Evolutionary conservation across 495 filamentous ascomycete genomes (phyloP).

Genomic region (Rhypophila decipiens): DNA sequence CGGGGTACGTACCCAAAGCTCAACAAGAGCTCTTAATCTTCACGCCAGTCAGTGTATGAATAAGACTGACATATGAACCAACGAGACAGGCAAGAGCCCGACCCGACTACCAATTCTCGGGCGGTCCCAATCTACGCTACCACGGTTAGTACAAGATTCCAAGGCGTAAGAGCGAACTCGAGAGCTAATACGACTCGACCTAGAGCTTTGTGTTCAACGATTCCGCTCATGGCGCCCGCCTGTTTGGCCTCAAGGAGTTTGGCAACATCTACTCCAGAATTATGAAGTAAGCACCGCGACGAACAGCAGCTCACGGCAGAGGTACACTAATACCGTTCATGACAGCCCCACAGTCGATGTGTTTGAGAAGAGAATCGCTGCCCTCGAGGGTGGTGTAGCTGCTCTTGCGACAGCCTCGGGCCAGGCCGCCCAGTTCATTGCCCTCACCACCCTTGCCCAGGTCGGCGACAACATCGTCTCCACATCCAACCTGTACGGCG

Average conservation of each 20-base stretch:
- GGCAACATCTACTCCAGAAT: slow-evolving; percentile 98
- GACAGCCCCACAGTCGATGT: slow-evolving; percentile 89
- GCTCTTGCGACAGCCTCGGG: slow-evolving; percentile 86
- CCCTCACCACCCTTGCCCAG: slow-evolving; percentile 75
- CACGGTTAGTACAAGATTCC: slow-evolving; percentile 48
- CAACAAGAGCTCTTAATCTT: background rate
- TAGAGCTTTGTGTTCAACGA: slow-evolving; percentile 94
- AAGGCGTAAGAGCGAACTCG: background rate
- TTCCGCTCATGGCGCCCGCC: slow-evolving; percentile 89
- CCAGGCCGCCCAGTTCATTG: slow-evolving; percentile 92
- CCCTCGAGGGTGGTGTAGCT: slow-evolving; percentile 88
- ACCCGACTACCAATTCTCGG: slow-evolving; percentile 79
- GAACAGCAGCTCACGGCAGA: background rate
- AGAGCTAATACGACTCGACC: slow-evolving; percentile 4
- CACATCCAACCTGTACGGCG: slow-evolving; percentile 89
- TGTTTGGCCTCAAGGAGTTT: slow-evolving; percentile 96
- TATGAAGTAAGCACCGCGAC: slow-evolving; percentile 62
- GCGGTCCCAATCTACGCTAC: slow-evolving; percentile 97
- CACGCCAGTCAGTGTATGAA: too few species aligned
- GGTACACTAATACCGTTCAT: background rate
- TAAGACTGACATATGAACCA: slow-evolving; percentile 14
- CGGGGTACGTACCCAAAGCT: slow-evolving; percentile 56
- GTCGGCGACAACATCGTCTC: slow-evolving; percentile 93
- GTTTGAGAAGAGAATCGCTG: slow-evolving; percentile 94
- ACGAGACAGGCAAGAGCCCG: slow-evolving; percentile 64